Conservation (phyloP, 2,329 filamentous ascomycete species). For the Mollisia scopiformis region DNA sequence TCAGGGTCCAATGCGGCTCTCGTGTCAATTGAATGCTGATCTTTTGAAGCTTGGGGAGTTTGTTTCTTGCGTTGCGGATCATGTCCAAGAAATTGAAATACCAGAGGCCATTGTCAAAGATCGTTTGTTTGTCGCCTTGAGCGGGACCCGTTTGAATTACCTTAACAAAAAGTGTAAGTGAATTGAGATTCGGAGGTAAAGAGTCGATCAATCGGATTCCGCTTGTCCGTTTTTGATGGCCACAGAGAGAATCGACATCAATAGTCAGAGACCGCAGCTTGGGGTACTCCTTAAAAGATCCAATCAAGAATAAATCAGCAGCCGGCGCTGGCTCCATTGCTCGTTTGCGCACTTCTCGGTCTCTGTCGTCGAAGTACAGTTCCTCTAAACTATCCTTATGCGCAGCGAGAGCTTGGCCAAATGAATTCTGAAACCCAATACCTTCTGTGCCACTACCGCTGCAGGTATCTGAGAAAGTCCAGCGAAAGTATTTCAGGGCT, state of each 20-base stretch:
- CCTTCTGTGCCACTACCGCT: neutral
- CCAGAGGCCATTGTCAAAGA: neutral
- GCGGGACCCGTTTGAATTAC: neutral
- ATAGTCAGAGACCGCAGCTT: slow-evolving; percentile 13
- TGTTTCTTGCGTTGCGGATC: neutral
- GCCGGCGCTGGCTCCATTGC: neutral
- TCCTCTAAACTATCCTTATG: slow-evolving; percentile 10
- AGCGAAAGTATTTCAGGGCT: slow-evolving; percentile 12
- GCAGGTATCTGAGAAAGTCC: neutral
- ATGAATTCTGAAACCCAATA: slow-evolving; percentile 2
- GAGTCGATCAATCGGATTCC: slow-evolving; percentile 4
- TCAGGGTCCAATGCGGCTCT: neutral
- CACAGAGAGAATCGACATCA: slow-evolving; percentile 14
- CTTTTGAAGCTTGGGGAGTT: neutral
- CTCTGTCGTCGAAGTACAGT: slow-evolving; percentile 17
- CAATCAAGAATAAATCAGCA: slow-evolving; percentile 13
- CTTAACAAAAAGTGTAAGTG: neutral
- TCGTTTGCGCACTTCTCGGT: neutral
- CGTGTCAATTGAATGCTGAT: neutral
- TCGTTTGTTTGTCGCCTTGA: neutral
- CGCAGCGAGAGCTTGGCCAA: slow-evolving; percentile 4
- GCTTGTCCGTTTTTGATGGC: slow-evolving; percentile 15
- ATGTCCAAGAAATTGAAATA: neutral
- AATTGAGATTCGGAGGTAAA: slow-evolving; percentile 7
- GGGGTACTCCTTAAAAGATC: slow-evolving; percentile 13